Evolutionary conservation across 768 basidiomycete genomes (phyloP).

Genomic region (Sporobolomyces phaffii): DNA sequence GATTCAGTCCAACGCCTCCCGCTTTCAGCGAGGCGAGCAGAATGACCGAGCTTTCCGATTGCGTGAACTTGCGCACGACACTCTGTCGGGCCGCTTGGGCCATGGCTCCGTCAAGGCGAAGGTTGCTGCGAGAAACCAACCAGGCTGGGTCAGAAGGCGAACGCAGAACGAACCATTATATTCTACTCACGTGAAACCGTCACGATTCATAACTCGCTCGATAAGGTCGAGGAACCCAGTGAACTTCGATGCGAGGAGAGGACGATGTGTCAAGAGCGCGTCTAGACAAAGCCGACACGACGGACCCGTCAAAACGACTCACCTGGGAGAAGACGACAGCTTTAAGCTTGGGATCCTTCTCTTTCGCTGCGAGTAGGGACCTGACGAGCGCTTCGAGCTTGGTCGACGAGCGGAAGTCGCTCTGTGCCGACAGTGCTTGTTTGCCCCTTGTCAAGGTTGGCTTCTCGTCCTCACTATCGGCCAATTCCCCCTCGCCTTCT

Average conservation of each 20-base stretch:
- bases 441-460: not conserved
- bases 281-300: no score
- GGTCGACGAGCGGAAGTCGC: conserved; percentile 82
- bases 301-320: no score
- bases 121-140: conserved; percentile 41
- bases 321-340: conserved; percentile 71
- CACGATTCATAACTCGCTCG: conserved; percentile 62
- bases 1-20: conserved; percentile 72
- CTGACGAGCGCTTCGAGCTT: conserved; percentile 78
- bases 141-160: not conserved
- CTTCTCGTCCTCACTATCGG: not conserved
- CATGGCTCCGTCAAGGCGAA: conserved; percentile 90
- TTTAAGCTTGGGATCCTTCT: conserved; percentile 61
- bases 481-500: not conserved
- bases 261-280: not conserved
- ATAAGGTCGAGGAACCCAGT: conserved; percentile 82
- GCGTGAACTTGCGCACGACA: conserved; percentile 65
- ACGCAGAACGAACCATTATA: not conserved
- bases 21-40: conserved; percentile 59
- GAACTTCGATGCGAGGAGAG: conserved; percentile 53
- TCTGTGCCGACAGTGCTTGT: conserved; percentile 61
- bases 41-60: conserved; percentile 24
- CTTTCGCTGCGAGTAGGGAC: conserved; percentile 57
- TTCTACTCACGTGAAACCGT: conserved; percentile 55
- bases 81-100: conserved; percentile 70